Conservation (phyloP, 2,329 filamentous ascomycete genomes). For the Neonectria neomacrospora region DNA sequence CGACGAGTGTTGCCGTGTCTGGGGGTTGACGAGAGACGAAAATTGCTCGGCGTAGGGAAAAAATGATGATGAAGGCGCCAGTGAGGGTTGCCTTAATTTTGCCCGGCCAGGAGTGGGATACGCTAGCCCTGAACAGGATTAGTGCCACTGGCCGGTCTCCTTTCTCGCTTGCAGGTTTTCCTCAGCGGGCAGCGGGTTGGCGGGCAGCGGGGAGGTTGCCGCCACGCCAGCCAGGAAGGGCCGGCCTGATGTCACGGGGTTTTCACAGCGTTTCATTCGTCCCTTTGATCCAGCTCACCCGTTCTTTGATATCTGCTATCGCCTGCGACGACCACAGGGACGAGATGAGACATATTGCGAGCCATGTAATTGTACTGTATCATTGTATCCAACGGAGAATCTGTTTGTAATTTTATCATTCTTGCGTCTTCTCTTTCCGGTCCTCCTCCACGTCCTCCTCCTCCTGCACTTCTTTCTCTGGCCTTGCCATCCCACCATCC, state of each 20-base stretch:
- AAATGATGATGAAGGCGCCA: constrained; percentile 50
- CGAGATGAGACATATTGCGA: neutral
- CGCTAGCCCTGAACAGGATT: constrained; percentile 49
- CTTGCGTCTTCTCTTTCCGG: neutral
- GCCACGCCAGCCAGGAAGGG: constrained; percentile 4
- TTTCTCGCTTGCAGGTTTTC: constrained; percentile 39
- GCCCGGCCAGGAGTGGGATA: constrained; percentile 54
- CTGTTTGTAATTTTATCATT: constrained; percentile 36
- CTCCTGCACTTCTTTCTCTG: neutral
- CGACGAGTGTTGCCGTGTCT: constrained; percentile 55
- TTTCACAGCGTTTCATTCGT: constrained; percentile 25
- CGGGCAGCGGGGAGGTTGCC: neutral
- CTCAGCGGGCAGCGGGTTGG: constrained; percentile 8
- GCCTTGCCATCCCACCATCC: constrained; percentile 8
- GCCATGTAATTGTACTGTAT: constrained; percentile 20
- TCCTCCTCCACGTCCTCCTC: neutral
- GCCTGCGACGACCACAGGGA: constrained; percentile 2
- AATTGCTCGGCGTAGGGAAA: constrained; percentile 56
- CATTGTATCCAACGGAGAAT: constrained; percentile 3
- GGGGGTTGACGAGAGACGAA: constrained; percentile 56
- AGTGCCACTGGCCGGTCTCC: constrained; percentile 32
- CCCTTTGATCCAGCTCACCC: constrained; percentile 6
- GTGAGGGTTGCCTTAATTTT: constrained; percentile 60
- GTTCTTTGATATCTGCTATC: constrained; percentile 11
- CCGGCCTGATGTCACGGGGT: constrained; percentile 19